Evolutionary conservation across 495 filamentous ascomycete species (phyloP).

Genomic region (Cryomyces minteri): DNA sequence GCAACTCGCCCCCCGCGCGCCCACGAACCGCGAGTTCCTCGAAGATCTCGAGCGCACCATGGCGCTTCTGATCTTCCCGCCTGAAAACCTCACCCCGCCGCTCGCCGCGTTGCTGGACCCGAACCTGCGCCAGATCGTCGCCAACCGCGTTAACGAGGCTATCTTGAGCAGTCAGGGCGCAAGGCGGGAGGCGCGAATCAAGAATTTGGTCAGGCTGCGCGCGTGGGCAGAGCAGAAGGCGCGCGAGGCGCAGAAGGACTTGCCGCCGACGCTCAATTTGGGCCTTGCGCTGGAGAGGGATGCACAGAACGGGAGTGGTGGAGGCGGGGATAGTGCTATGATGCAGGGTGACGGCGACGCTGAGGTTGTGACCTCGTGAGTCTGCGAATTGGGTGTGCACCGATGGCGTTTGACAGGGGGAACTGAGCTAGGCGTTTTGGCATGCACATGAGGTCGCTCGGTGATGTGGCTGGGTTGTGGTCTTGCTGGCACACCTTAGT

Average conservation of each 20-base stretch:
- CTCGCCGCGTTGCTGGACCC: constrained; percentile 61
- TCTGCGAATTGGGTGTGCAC: not conserved
- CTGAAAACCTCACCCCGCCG: constrained; percentile 54
- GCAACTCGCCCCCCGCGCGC: constrained; percentile 72
- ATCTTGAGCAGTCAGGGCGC: constrained; percentile 54
- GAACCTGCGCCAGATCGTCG: constrained; percentile 64
- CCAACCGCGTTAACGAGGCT: constrained; percentile 70
- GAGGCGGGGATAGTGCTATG: constrained; percentile 1
- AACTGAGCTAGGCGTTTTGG: too few relatives aligned
- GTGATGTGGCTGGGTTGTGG: too few relatives aligned
- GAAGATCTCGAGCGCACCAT: constrained; percentile 85
- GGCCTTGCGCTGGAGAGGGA: constrained; percentile 32
- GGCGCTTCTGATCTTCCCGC: constrained; percentile 74
- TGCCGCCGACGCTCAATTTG: constrained; percentile 54
- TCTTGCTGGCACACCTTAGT: too few relatives aligned
- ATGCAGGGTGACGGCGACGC: not conserved
- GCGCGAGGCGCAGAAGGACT: constrained; percentile 48
- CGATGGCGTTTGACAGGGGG: too few relatives aligned
- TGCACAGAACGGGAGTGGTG: constrained; percentile 3
- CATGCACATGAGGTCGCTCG: too few relatives aligned
- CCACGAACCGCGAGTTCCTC: constrained; percentile 63
- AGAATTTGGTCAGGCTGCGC: constrained; percentile 59
- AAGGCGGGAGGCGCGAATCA: constrained; percentile 60
- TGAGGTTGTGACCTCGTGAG: not conserved
- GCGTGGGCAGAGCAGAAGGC: constrained; percentile 73